A percentile compares a stretch with the other conserved stretches of the same genome.
Evolutionary conservation across 2,329 filamentous ascomycete species (phyloP).

Genomic region (Colletotrichum sp.): DNA sequence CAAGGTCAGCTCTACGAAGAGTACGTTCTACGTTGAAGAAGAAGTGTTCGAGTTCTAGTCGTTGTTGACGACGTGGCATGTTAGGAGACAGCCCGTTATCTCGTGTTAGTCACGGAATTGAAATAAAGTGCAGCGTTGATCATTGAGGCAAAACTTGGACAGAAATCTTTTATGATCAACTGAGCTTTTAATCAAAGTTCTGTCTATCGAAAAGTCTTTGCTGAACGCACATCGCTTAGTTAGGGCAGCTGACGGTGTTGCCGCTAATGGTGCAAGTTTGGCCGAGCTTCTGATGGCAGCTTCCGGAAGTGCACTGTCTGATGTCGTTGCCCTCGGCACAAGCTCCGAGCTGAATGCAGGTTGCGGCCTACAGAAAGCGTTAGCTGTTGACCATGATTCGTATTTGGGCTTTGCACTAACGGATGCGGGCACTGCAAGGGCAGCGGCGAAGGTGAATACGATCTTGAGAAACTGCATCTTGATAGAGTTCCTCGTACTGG

Average conservation of each 20-base stretch:
- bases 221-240: neutral
- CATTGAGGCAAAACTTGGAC: neutral
- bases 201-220: neutral
- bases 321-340: neutral
- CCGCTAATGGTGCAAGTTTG: neutral
- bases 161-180: neutral
- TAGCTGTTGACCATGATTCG: neutral
- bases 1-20: neutral
- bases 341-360: neutral
- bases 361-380: neutral
- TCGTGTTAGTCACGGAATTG: neutral
- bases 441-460: neutral
- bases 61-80: rapidly evolving
- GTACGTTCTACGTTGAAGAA: neutral
- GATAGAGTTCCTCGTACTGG: neutral
- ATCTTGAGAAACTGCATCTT: neutral
- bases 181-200: neutral
- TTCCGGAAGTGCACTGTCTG: neutral
- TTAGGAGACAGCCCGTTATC: neutral
- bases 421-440: neutral
- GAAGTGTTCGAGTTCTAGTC: neutral
- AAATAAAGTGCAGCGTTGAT: neutral
- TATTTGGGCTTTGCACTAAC: neutral
- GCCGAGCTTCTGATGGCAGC: neutral
- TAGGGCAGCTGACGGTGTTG: neutral